A percentile compares a stretch with the other conserved stretches of the same genome.
phyloP scores from a whole-genome alignment of 306 rosid genomes.

The Castanea crenata region DNA sequence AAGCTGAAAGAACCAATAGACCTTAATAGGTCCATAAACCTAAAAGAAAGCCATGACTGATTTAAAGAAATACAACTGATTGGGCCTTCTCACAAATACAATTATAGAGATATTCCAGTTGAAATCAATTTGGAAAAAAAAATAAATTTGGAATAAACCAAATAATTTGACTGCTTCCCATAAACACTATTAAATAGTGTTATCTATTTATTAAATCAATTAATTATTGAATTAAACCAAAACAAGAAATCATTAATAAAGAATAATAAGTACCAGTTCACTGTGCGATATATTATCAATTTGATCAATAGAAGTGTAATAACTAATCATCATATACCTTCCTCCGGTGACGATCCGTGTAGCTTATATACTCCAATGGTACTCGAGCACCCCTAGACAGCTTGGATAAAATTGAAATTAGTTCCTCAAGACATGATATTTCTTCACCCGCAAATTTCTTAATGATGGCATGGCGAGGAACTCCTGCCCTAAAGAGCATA shows the following conservation, averaged over 20 bases:
- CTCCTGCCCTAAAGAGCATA: conserved; percentile 90
- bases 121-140: too few species aligned
- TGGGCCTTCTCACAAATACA: too few species aligned
- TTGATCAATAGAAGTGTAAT: background rate
- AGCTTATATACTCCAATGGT: conserved; percentile 81
- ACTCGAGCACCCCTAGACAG: conserved; percentile 83
- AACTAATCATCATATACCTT: conserved; percentile 56
- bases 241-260: background rate
- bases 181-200: background rate
- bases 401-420: conserved; percentile 68
- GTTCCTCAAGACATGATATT: conserved; percentile 68
- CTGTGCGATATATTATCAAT: conserved; percentile 5
- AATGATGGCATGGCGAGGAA: conserved; percentile 94
- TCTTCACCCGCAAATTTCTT: conserved; percentile 93
- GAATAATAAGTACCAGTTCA: background rate
- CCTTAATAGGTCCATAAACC: background rate
- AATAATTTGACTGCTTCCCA: too few species aligned
- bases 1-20: background rate
- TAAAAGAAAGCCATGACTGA: too few species aligned
- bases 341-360: conserved; percentile 82
- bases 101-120: too few species aligned
- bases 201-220: background rate
- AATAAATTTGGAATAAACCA: too few species aligned
- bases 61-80: too few species aligned
- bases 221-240: background rate